Evolutionary conservation across 1,139 yeast genomes (phyloP), one percentile per base, ranked within the genome.

Genomic region (Debaryomyces sp.): DNA sequence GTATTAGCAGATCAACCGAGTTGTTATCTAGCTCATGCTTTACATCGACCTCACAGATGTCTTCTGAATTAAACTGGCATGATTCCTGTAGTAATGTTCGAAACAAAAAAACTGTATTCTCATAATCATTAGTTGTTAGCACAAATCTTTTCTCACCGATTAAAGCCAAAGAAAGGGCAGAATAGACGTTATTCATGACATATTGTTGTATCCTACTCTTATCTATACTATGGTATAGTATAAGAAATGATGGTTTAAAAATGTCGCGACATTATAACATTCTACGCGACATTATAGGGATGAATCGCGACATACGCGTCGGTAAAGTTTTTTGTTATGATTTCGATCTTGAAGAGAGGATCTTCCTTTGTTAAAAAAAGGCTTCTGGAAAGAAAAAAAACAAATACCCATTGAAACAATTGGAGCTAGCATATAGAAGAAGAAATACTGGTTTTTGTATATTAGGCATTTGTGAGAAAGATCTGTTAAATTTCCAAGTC

Each of bases 121-220:
- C 43, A 47, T 42, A 49, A 40, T 53, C 48, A 30, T 53, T 47
- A 26, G 66, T 56, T 9, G 58, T 56, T 5, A 68, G 48, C 7
- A 59, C 69, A 46, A 67, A 59, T 23, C 67, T 53, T 34, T 56
- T 58, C 26, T 57, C 53, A 17, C 59, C 60, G 5, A 64, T 42
- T 17, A 68, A 50, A 9, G 67, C 63, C 44, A 68, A 51, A 12
- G 69, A 59, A n/a, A 64, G 45, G 5, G 70, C 71, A 13, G 64
- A 56, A 46, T 57, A 57, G 29, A 68, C 43, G 46, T 58, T 61
- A 17, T 67, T 60, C 73, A 68, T 68, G 41, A 21, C 50, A 41
- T 45, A 23, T 12, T 36, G 15, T 18, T n/a, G 35, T 32, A 8
- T 30, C 6, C 10, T 22, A 6, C 18, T 23, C 22, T 30, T 21